phyloP scores from a whole-genome alignment of 257 asterid genomes.

The Plantago elongata region DNA sequence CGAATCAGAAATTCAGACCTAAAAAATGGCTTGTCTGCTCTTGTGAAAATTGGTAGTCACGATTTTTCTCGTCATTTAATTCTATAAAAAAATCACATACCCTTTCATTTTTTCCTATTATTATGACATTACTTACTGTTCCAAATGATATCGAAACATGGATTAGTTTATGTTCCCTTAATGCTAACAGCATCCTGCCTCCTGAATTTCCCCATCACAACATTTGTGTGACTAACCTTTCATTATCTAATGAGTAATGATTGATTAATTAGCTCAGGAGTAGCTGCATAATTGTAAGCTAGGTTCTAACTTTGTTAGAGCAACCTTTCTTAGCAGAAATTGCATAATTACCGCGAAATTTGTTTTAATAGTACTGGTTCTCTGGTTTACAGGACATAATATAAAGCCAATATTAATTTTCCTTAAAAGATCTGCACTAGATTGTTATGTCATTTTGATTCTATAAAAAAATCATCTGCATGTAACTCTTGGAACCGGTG shows the following conservation, averaged over 20 bases:
- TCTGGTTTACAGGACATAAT: neutral
- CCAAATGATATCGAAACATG: neutral
- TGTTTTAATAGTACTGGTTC: neutral
- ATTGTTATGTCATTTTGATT: neutral
- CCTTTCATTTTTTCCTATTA: too few relatives aligned
- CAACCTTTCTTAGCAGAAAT: neutral
- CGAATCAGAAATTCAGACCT: too few relatives aligned
- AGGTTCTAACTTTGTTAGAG: neutral
- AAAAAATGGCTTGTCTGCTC: too few relatives aligned
- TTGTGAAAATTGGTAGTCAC: neutral
- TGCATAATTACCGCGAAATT: neutral
- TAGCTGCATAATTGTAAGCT: slow-evolving; percentile 4
- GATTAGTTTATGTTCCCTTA: slow-evolving; percentile 4
- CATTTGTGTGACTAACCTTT: slow-evolving; percentile 43
- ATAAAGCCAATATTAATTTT: neutral
- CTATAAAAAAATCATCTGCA: neutral
- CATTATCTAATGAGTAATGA: slow-evolving; percentile 28
- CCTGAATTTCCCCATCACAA: slow-evolving; percentile 29
- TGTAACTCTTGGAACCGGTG: too few relatives aligned
- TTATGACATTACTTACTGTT: neutral
- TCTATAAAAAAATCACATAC: too few relatives aligned
- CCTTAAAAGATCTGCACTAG: neutral
- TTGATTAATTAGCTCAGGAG: slow-evolving; percentile 27
- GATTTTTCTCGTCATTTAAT: neutral
- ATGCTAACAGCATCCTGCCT: slow-evolving; percentile 25